A percentile compares a stretch with the other conserved stretches of the same genome.
Evolutionary conservation across 495 filamentous ascomycete species (phyloP).

Genomic region (Talaromyces trachyspermus): DNA sequence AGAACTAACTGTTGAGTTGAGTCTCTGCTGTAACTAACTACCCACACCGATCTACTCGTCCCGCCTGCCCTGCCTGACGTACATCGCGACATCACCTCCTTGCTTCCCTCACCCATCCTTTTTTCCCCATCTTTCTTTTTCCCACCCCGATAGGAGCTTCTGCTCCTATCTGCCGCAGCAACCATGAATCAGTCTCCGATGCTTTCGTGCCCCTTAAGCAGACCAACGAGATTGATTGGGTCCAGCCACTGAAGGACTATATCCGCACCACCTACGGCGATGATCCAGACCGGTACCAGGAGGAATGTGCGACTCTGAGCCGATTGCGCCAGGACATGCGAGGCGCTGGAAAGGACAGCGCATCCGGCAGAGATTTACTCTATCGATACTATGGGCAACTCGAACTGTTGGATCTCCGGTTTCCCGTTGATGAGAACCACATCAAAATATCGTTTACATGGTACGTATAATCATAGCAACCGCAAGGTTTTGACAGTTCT

Average conservation of each 20-base stretch:
- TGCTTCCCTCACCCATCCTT: not conserved
- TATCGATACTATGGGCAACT: constrained; percentile 98
- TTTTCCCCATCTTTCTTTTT: constrained; percentile 7
- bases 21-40: no score
- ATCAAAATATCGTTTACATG: constrained; percentile 99
- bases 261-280: constrained; percentile 91
- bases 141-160: constrained; percentile 31
- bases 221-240: constrained; percentile 99
- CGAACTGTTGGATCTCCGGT: constrained; percentile 87
- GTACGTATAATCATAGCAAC: constrained; percentile 36
- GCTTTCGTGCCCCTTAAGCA: constrained; percentile 93
- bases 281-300: constrained; percentile 87
- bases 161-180: constrained; percentile 26
- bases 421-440: constrained; percentile 96
- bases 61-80: constrained; percentile 1
- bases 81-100: not conserved
- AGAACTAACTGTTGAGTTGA: no score
- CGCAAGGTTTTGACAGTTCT: not conserved
- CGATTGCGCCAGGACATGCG: constrained; percentile 98
- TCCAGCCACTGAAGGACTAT: constrained; percentile 85
- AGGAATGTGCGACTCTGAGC: constrained; percentile 94
- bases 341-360: constrained; percentile 94
- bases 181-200: constrained; percentile 78
- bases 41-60: not conserved
- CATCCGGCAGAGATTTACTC: constrained; percentile 82